phyloP scores from a whole-genome alignment of 225 moss, liverwort and hornwort genomes.

The Thuidium tamariscinum region DNA sequence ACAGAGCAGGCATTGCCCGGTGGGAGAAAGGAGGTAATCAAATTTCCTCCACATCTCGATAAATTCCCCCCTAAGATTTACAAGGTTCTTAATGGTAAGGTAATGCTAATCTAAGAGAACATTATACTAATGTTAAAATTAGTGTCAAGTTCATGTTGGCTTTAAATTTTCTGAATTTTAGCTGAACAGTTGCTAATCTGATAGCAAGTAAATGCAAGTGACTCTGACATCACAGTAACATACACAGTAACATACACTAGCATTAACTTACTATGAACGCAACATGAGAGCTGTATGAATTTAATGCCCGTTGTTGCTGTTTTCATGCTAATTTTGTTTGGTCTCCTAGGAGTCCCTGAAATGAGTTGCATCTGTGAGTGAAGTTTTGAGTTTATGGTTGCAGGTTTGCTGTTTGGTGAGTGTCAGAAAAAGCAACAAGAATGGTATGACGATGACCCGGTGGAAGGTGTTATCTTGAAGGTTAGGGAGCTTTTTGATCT shows the following conservation, averaged over 20 bases:
- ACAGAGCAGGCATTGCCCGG: slow-evolving; percentile 56
- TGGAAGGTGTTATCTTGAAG: slow-evolving; percentile 51
- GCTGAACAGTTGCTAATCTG: not conserved
- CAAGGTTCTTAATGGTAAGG: not conserved
- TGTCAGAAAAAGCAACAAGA: slow-evolving; percentile 74
- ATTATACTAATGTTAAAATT: no score
- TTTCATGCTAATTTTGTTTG: not conserved
- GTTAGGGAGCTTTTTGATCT: slow-evolving; percentile 86
- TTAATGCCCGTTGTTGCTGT: not conserved
- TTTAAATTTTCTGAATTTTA: not conserved
- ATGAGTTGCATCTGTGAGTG: not conserved
- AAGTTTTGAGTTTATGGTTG: not conserved
- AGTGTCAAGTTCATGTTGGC: not conserved
- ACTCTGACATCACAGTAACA: not conserved
- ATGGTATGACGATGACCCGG: slow-evolving; percentile 80
- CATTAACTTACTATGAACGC: not conserved
- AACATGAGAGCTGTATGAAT: not conserved
- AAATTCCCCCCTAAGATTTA: not conserved
- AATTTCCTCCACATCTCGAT: not conserved
- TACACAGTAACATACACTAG: no score
- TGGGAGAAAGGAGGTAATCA: slow-evolving; percentile 64
- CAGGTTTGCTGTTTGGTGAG: slow-evolving; percentile 79
- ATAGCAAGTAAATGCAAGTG: not conserved
- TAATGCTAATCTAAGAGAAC: not conserved
- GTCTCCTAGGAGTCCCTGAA: not conserved